Base-by-base conservation (phyloP, 2,329 filamentous ascomycete genomes). In the Geosmithia morbida region DNA sequence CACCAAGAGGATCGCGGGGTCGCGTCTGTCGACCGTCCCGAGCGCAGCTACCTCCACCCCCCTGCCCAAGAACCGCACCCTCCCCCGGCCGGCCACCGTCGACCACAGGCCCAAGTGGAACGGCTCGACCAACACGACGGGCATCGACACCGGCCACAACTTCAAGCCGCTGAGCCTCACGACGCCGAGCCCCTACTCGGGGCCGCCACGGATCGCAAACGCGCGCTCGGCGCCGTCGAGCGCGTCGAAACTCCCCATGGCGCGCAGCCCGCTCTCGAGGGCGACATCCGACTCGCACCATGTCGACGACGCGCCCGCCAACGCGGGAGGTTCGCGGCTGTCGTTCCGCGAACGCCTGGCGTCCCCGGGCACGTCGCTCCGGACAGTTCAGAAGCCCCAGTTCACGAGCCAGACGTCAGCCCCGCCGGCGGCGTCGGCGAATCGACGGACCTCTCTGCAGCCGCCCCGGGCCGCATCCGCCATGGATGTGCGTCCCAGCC, bases 101-200 rank as follows among this genome's bases (percentile, higher is more conserved):
- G 59, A 74, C 49, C 69, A 75, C 48, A 78, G 83, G 46, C 86
- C 86, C 3, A 74, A 79, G 49, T 92, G 86, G 86, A 90, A 81
- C 57, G 58, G 57, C 11, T 84, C 80, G 29, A 77, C 79, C 6
- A 87, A 83, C 55, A 74, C 76, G 4, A 66, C 66, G 7, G 74
- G 79, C 51, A 67, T 79, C n/a, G 72, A 82, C 30, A 74, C 77
- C n/a, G 79, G 81, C 22, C 80, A 84, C 60, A 77, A 78, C 59
- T 83, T 79, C 64, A 82, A 77, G 55, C 76, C 81, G 11, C 63
- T 82, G 11, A 75, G 64, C 37, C 63, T 77, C 43, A 79, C 75
- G 7, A 77, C 76, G 1, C 76, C 79, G 0, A 79, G 74, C 51
- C 72, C 77, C 0, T 76, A 76, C 50, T 62, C 72, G 5, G 75